Percentiles rank a stretch among this genome's conserved stretches.
phyloP scores from a whole-genome alignment of 1,284 basidiomycete species.

The Irpex sp. region DNA sequence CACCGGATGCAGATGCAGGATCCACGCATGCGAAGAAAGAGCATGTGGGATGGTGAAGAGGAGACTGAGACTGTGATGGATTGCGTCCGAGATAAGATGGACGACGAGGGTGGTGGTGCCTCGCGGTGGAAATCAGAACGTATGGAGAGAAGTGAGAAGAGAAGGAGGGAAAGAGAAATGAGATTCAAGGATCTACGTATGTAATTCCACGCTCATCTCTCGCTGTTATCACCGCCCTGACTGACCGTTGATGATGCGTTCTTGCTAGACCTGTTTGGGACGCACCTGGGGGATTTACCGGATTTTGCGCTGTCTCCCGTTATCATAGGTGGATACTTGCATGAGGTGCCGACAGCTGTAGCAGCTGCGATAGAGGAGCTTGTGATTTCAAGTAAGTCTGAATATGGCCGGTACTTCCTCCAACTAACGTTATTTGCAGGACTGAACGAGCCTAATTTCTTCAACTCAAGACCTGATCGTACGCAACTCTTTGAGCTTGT shows the following conservation, averaged over 20 bases:
- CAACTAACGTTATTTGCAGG: constrained; percentile 23
- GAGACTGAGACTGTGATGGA: constrained; percentile 11
- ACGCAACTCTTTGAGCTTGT: constrained; percentile 33
- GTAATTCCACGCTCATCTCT: constrained; percentile 1
- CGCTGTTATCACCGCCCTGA: not conserved
- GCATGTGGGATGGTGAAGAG: constrained; percentile 10
- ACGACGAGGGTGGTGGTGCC: constrained; percentile 4
- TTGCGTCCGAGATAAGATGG: constrained; percentile 9
- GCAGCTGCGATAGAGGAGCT: constrained; percentile 58
- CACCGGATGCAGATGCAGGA: not conserved
- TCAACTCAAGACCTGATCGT: constrained; percentile 36
- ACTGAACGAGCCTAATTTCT: constrained; percentile 44
- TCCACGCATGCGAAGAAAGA: not conserved
- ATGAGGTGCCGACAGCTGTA: constrained; percentile 52
- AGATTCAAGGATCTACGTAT: constrained; percentile 10
- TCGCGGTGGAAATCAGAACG: constrained; percentile 3
- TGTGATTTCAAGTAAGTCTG: constrained; percentile 46
- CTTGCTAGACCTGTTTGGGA: constrained; percentile 43
- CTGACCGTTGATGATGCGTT: not conserved
- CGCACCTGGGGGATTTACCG: constrained; percentile 41
- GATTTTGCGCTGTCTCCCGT: constrained; percentile 43
- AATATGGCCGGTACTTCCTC: not conserved
- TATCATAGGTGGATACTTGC: constrained; percentile 47
- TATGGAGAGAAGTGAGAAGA: constrained; percentile 21
- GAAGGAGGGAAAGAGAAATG: constrained; percentile 24